phyloP scores from a whole-genome alignment of 2,329 filamentous ascomycete genomes.

The Cladosporium sp. region DNA sequence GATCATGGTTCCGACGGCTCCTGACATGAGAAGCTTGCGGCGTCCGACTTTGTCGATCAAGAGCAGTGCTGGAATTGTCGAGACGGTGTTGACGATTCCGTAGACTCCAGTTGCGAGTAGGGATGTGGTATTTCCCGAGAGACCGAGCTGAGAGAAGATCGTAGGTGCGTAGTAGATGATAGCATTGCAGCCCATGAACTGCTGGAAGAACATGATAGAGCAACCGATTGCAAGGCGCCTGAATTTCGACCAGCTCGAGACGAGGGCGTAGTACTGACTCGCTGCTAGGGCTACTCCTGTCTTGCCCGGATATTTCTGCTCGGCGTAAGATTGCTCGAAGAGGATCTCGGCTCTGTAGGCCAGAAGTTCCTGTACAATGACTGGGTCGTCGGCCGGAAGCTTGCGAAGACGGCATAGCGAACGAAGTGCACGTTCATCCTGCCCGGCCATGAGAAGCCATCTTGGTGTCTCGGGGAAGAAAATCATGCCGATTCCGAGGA shows the following conservation, averaged over 20 bases:
- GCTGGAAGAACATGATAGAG: slow-evolving; percentile 20
- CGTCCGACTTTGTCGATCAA: slow-evolving; percentile 60
- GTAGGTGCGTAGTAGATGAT: slow-evolving; percentile 47
- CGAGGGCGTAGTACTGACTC: background rate
- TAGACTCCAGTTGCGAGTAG: slow-evolving; percentile 65
- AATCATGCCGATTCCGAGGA: slow-evolving; percentile 4
- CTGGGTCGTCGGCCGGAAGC: background rate
- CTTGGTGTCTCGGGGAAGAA: slow-evolving; percentile 15
- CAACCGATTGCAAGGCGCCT: slow-evolving; percentile 4
- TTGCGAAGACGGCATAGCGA: background rate
- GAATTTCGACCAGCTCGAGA: slow-evolving; percentile 5
- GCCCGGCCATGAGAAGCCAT: slow-evolving; percentile 12
- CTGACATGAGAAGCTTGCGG: slow-evolving; percentile 56
- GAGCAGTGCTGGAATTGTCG: slow-evolving; percentile 60
- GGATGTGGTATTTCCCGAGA: slow-evolving; percentile 37
- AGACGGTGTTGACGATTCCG: slow-evolving; percentile 62
- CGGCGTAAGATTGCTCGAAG: slow-evolving; percentile 3
- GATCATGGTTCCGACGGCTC: slow-evolving; percentile 53
- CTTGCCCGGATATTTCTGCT: slow-evolving; percentile 7
- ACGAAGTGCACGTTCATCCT: background rate
- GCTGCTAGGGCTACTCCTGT: background rate
- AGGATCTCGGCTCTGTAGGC: slow-evolving; percentile 5
- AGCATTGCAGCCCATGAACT: slow-evolving; percentile 39
- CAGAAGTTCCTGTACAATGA: background rate
- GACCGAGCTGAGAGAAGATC: slow-evolving; percentile 38